Base-by-base conservation (phyloP, 345 rosid species). In the Eucalyptus guilfoylei region DNA sequence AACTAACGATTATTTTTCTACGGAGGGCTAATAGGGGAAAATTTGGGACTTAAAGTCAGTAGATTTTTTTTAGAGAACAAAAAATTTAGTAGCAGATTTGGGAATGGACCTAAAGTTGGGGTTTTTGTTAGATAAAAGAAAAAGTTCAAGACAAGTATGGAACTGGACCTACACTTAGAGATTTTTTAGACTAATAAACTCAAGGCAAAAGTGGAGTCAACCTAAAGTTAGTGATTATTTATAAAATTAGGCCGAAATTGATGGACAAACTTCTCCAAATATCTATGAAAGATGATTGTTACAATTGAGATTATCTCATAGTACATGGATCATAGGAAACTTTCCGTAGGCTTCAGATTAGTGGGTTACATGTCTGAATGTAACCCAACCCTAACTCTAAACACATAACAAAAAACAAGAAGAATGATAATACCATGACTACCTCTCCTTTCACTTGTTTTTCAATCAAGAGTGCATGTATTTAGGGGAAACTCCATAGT, bases 71-170 rank as follows among this genome's bases (percentile, higher is more conserved):
- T 0, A 28, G 2, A 28, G 14, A 28, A 28, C 30, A 60, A 60
- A 60, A 28, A 12, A 28, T 5, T 60, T 26, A 11, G 16, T 12
- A 30, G n/a, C 4, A 28, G 1, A 60, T 60, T 60, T 60, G 2
- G 32, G 15, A 28, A 1, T 6, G 4, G 16, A 60, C 2, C 32
- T 60, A 62, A 62, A 62, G 16, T 30, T 62, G 7, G 37, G 72
- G 1, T 19, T 13, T 13, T 62, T 62, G 0, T 30, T 30, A 30
- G 72, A 30, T 30, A 62, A 14, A 62, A 62, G 10, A 62, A 30
- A 62, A 62, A 30, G 0, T 62, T 6, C 37, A 1, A 7, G 30
- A 30, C 0, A 2, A 62, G 32, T 62, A 30, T 62, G 34, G 37
- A 30, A 30, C 37, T 30, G 0, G 34, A 62, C 9, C 16, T 30